Evolutionary conservation across 305 asterid genomes (phyloP), one percentile per base, ranked within the genome.

Genomic region (Euphrasia arctica): DNA sequence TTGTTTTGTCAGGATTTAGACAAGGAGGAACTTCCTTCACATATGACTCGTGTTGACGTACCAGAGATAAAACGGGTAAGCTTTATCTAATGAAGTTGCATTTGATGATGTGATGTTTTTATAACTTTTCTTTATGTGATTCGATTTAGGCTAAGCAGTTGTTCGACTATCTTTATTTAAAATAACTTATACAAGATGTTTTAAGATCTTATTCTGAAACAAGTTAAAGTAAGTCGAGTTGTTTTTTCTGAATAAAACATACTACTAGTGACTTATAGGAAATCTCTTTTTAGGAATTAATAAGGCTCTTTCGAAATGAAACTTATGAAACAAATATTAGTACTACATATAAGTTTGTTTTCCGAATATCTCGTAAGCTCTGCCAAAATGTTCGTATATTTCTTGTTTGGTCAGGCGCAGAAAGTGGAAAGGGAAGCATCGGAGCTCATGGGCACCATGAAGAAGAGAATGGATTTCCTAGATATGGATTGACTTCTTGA

Each of bases 381-480:
- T 50, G 9, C 10, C 43, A 39, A 39, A 39, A 39, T 39, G 43
- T 11, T 4, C 45, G 34, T 65, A 51, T 18, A 13, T 57, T 56
- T 64, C 15, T 13, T 18, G 4, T 64, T 66, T 67, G 48, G 1
- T 57, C 91, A 89, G 98, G 98, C 96, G 25, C 96, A 85, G 68
- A 89, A 85, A 60, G 98, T 76, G 27, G 97, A 92, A 69, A 79
- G 88, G 73, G 97, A 92, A 70, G 89, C 91, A 12, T 79, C 95
- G 8, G 96, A 87, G 74, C 95, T 92, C 45, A 89, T 79, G 78
- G 98, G 98, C n/a, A 75, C 93, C n/a, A 89, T 89, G 96, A 80
- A 89, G 77, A 85, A 84, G 87, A 81, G 93, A 80, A 87, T 89
- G 97, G 98, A 91, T 77, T 91, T 89, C 71, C 97, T 88, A 15